phyloP scores from a whole-genome alignment of 2,329 filamentous ascomycete species.

The Cladophialophora bantiana region DNA sequence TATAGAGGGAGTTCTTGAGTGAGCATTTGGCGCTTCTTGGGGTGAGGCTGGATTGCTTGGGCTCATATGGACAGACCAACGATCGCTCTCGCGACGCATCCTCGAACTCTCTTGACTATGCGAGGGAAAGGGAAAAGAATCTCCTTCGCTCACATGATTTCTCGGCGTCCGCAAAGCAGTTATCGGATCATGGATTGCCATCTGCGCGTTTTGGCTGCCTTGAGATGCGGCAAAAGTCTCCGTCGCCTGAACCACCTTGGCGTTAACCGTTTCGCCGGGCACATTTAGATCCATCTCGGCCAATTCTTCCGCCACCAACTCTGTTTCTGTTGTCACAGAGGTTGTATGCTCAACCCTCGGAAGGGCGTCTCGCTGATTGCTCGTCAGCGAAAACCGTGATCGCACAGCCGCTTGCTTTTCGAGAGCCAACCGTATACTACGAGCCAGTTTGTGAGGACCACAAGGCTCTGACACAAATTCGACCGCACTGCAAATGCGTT shows the following conservation, averaged over 20 bases:
- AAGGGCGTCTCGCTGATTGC: neutral
- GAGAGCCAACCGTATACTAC: conserved; percentile 25
- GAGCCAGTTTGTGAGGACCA: conserved; percentile 33
- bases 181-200: conserved; percentile 33
- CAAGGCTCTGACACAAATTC: conserved; percentile 33
- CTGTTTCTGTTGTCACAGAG: neutral
- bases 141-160: conserved; percentile 26
- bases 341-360: neutral
- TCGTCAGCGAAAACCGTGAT: neutral
- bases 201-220: conserved; percentile 31
- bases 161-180: conserved; percentile 22
- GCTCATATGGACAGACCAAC: neutral
- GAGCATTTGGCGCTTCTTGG: neutral
- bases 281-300: conserved; percentile 32
- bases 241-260: conserved; percentile 31
- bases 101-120: conserved; percentile 23
- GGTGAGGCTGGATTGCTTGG: conserved; percentile 19
- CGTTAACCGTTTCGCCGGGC: conserved; percentile 17
- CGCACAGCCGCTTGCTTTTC: conserved; percentile 24
- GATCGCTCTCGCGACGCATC: conserved; percentile 24
- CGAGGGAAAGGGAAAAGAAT: conserved; percentile 27
- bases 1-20: neutral
- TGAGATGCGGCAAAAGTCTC: conserved; percentile 35
- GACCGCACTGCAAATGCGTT: conserved; percentile 29
- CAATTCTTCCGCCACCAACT: conserved; percentile 14